Conservation (phyloP, 1,284 basidiomycete species). For the Cryptococcus jaspeensis region DNA sequence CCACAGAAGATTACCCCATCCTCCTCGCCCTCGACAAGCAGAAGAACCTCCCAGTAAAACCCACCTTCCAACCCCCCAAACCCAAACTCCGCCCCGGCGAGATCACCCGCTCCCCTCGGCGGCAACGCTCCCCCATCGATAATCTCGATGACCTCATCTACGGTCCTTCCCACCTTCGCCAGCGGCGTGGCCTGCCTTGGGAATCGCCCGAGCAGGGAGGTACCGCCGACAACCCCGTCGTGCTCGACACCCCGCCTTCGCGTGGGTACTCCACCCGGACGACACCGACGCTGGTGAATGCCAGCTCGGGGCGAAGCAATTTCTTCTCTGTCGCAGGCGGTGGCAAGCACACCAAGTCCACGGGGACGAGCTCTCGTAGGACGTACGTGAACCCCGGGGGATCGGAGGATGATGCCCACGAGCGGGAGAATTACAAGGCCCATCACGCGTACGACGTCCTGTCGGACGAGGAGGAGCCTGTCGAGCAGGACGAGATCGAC, state of each 20-base stretch:
- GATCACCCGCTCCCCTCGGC: background rate
- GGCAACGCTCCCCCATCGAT: background rate
- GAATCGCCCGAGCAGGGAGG: no score
- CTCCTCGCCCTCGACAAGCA: conserved; percentile 25
- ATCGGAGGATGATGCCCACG: background rate
- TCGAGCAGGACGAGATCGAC: no score
- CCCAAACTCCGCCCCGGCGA: background rate
- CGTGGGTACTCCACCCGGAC: background rate
- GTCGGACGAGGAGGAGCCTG: no score
- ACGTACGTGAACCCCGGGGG: background rate
- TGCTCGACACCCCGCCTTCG: background rate
- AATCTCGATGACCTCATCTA: conserved; percentile 2
- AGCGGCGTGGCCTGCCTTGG: background rate
- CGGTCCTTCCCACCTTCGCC: background rate
- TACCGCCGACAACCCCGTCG: background rate
- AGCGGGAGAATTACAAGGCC: background rate
- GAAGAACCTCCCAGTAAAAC: conserved; percentile 21
- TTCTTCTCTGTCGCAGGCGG: background rate
- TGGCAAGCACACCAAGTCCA: no score
- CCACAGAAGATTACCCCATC: conserved; percentile 25
- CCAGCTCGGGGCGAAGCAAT: background rate
- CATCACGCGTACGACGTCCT: background rate
- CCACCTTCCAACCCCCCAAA: background rate
- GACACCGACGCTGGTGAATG: background rate
- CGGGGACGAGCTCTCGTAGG: background rate